Percentiles rank a stretch among this genome's conserved stretches.
Conservation (phyloP, 768 basidiomycete species). For the Melanogaster broomeanus region DNA sequence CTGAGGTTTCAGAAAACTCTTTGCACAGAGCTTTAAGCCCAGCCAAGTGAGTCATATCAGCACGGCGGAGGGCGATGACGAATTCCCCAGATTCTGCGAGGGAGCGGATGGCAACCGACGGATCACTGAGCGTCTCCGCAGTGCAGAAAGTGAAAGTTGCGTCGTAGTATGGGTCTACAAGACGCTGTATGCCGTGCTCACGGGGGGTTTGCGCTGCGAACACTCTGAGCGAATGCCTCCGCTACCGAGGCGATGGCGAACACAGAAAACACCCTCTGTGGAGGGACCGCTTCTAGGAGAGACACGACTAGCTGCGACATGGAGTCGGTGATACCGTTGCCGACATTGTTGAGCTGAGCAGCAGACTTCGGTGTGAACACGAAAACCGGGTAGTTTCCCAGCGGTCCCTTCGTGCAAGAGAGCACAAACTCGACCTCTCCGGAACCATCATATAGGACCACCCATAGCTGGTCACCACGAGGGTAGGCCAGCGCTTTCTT, state of each 20-base stretch:
- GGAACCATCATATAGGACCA: slow-evolving; percentile 23
- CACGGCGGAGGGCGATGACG: slow-evolving; percentile 34
- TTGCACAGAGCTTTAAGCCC: slow-evolving; percentile 50
- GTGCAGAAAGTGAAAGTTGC: slow-evolving; percentile 63
- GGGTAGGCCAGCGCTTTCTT: slow-evolving; percentile 20
- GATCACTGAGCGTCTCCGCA: slow-evolving; percentile 34
- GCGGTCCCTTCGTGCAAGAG: slow-evolving; percentile 54
- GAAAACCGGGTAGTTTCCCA: slow-evolving; percentile 70
- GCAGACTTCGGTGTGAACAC: slow-evolving; percentile 50
- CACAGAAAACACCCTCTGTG: slow-evolving; percentile 60
- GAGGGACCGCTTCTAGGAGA: slow-evolving; percentile 37
- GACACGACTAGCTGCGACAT: slow-evolving; percentile 43
- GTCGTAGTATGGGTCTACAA: slow-evolving; percentile 55
- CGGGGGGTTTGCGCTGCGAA: slow-evolving; percentile 42
- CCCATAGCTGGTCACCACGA: slow-evolving; percentile 30
- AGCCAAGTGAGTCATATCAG: slow-evolving; percentile 29
- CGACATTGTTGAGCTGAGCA: slow-evolving; percentile 31
- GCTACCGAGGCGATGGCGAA: slow-evolving; percentile 57
- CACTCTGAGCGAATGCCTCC: slow-evolving; percentile 41
- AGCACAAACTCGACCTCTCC: slow-evolving; percentile 44
- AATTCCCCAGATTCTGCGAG: slow-evolving; percentile 12
- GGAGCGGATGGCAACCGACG: neutral
- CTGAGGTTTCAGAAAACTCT: slow-evolving; percentile 60
- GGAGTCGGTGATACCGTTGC: slow-evolving; percentile 37
- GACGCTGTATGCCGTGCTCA: slow-evolving; percentile 20